These are phyloP conservation scores for Hygrocybe coccinea DNA, from an alignment of 768 basidiomycete species.

Conservation along the genomic window DNA sequence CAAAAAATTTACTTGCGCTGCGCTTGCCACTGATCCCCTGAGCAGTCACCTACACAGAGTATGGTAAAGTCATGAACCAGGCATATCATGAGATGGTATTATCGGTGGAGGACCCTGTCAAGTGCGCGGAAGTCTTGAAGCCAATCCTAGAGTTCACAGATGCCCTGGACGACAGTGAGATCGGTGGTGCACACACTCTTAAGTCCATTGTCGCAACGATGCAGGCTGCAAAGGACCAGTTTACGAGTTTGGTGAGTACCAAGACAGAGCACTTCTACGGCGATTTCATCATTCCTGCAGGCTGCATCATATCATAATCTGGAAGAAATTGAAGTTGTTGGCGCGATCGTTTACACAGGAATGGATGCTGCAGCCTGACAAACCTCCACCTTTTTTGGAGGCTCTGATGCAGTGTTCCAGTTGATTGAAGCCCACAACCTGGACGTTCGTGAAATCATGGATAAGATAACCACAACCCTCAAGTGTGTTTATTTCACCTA, in stretches of 20 bases:
- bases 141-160: background rate
- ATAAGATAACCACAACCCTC: background rate
- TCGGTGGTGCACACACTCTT: background rate
- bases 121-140: background rate
- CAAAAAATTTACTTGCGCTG: background rate
- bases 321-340: background rate
- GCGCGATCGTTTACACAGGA: background rate
- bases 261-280: background rate
- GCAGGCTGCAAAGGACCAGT: background rate
- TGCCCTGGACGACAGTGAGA: background rate
- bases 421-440: background rate
- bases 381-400: background rate
- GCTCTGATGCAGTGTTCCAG: background rate
- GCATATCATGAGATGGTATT: background rate
- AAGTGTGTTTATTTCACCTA: background rate
- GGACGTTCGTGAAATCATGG: background rate
- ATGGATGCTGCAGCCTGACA: background rate
- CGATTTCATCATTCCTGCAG: background rate
- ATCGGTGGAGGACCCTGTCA: background rate
- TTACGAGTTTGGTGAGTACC: background rate
- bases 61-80: background rate
- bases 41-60: background rate
- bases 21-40: background rate
- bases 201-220: background rate
- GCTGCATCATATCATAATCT: background rate